phyloP scores from a whole-genome alignment of 441 rosid species.

The Macaranga tanarius region DNA sequence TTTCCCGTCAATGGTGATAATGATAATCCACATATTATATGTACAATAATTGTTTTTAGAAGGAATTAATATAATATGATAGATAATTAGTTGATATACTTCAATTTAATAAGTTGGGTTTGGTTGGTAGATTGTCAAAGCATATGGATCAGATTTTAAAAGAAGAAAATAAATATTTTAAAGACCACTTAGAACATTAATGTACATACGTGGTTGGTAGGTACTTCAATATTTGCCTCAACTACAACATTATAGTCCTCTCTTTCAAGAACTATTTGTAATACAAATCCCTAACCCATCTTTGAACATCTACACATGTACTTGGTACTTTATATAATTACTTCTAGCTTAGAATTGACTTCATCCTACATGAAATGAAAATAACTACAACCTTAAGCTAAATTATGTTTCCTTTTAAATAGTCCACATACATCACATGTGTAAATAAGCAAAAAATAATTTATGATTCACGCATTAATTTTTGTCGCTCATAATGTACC shows the following conservation, averaged over 20 bases:
- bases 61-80: not conserved
- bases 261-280: not conserved
- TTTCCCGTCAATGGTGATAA: not conserved
- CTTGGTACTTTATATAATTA: not conserved
- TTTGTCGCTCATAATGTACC: no score
- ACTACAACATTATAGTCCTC: not conserved
- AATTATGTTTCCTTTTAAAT: no score
- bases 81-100: not conserved
- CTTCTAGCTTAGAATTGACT: not conserved
- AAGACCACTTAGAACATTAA: not conserved
- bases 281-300: not conserved
- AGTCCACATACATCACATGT: no score
- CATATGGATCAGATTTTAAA: not conserved
- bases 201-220: not conserved
- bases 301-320: not conserved
- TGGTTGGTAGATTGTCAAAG: slow-evolving; percentile 9
- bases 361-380: no score
- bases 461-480: no score
- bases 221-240: not conserved
- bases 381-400: no score
- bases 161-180: not conserved
- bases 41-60: not conserved
- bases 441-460: no score
- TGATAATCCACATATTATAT: not conserved
- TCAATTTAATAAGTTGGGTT: slow-evolving; percentile 1